phyloP scores from a whole-genome alignment of 371 early-diverging fungal species.

The Mortierella sp. region DNA sequence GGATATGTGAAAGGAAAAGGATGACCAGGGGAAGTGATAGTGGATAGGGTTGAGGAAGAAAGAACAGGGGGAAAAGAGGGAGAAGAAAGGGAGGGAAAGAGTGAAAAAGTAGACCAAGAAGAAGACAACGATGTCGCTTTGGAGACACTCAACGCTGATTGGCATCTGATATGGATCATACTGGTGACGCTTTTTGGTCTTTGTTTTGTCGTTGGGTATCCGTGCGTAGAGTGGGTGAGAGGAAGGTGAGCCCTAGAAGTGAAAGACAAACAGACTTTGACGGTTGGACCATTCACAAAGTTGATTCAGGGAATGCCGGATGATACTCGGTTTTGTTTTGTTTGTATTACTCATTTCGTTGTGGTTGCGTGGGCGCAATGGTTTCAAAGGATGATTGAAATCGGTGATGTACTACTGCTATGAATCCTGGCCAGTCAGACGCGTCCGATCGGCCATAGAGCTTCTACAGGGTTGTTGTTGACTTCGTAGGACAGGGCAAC shows the following conservation, averaged over 20 bases:
- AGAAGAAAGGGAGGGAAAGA: slow-evolving; percentile 15
- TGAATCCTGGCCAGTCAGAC: slow-evolving; percentile 10
- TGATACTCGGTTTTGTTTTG: background rate
- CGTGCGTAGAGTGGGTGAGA: slow-evolving; percentile 10
- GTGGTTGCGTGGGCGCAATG: too few species aligned
- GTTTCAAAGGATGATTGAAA: too few species aligned
- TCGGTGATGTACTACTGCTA: background rate
- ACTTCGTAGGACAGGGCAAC: too few species aligned
- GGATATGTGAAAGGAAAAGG: background rate
- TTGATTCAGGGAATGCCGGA: too few species aligned
- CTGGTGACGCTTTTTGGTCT: slow-evolving; percentile 34
- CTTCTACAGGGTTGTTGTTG: background rate
- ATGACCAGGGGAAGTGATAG: background rate
- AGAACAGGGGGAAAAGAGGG: background rate
- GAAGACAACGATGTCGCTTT: background rate
- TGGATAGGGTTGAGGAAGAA: background rate
- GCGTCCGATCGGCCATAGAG: background rate
- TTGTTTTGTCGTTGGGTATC: background rate
- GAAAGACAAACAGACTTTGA: background rate
- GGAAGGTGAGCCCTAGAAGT: background rate
- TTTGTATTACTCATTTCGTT: background rate
- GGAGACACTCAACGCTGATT: slow-evolving; percentile 14
- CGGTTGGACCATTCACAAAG: too few species aligned
- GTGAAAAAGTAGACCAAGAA: slow-evolving; percentile 1
- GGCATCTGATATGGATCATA: slow-evolving; percentile 28